phyloP scores from a whole-genome alignment of 164 flowering plant species.

The Kingdonia uniflora region DNA sequence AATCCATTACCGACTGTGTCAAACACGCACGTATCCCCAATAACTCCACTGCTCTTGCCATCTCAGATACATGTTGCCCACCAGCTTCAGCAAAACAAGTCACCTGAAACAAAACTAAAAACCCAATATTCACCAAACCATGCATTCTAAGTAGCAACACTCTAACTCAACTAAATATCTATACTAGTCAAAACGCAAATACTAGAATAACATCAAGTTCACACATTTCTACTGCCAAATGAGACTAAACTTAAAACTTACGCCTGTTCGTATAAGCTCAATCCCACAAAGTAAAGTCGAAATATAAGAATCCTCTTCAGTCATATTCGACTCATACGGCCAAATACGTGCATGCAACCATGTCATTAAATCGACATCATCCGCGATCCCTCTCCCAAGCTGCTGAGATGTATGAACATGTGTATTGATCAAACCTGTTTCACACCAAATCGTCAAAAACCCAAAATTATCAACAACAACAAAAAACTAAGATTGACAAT shows the following conservation, averaged over 20 bases:
- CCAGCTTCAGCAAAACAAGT: slow-evolving; percentile 98
- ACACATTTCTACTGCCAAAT: too few species aligned
- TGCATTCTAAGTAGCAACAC: too few species aligned
- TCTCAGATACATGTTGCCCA: slow-evolving; percentile 83
- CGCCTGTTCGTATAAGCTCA: slow-evolving; percentile 88
- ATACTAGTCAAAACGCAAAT: too few species aligned
- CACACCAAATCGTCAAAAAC: too few species aligned
- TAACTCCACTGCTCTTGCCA: slow-evolving; percentile 78
- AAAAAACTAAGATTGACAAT: neutral
- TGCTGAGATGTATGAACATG: slow-evolving; percentile 93
- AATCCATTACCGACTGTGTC: slow-evolving; percentile 69
- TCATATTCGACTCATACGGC: slow-evolving; percentile 89
- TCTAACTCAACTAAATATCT: too few species aligned
- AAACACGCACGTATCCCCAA: slow-evolving; percentile 83
- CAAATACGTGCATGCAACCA: slow-evolving; percentile 84
- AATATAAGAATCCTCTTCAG: slow-evolving; percentile 64
- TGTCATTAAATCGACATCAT: slow-evolving; percentile 80
- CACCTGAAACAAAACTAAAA: slow-evolving; percentile 51
- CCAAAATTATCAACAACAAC: neutral
- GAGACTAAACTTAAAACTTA: slow-evolving; percentile 29
- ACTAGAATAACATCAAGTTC: too few species aligned
- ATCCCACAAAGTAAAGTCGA: slow-evolving; percentile 84
- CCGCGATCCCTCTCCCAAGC: slow-evolving; percentile 84
- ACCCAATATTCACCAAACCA: too few species aligned
- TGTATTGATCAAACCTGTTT: slow-evolving; percentile 66